These are phyloP conservation scores for Fennellomyces sp. DNA, from an alignment of 371 early-diverging fungal genomes.

Conservation along the genomic window DNA sequence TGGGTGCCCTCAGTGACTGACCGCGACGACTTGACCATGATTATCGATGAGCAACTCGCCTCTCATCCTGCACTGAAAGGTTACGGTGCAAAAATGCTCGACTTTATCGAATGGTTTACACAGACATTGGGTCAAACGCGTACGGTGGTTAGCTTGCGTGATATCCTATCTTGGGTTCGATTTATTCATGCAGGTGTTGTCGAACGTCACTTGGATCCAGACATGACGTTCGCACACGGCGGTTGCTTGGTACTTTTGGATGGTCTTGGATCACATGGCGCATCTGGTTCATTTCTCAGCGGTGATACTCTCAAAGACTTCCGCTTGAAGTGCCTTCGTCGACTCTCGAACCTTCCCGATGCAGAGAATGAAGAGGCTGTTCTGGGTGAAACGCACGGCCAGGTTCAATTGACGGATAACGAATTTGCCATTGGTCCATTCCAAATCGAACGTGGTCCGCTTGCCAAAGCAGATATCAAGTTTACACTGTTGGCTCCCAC, in stretches of 20 bases:
- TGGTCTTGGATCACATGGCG: slow-evolving; percentile 89
- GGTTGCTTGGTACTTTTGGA: slow-evolving; percentile 94
- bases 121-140: slow-evolving; percentile 44
- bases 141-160: slow-evolving; percentile 80
- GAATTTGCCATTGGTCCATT: slow-evolving; percentile 80
- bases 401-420: slow-evolving; percentile 38
- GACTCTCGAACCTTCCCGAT: slow-evolving; percentile 34
- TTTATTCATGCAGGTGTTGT: slow-evolving; percentile 71
- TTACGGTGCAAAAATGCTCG: slow-evolving; percentile 47
- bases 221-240: slow-evolving; percentile 84
- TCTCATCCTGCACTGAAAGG: slow-evolving; percentile 45
- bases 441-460: slow-evolving; percentile 68
- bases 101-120: slow-evolving; percentile 66
- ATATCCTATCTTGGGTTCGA: slow-evolving; percentile 92
- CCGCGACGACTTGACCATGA: slow-evolving; percentile 73
- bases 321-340: slow-evolving; percentile 56
- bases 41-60: slow-evolving; percentile 71
- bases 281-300: slow-evolving; percentile 69
- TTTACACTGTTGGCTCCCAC: slow-evolving; percentile 93
- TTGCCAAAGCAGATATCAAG: slow-evolving; percentile 51
- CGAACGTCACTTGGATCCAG: slow-evolving; percentile 30
- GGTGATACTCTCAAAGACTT: slow-evolving; percentile 50
- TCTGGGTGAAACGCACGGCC: slow-evolving; percentile 46
- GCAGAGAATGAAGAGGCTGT: slow-evolving; percentile 44
- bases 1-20: slow-evolving; percentile 94